These are phyloP conservation scores for Penicillium cinerascens DNA, from an alignment of 495 filamentous ascomycete genomes.

Conservation along the genomic window DNA sequence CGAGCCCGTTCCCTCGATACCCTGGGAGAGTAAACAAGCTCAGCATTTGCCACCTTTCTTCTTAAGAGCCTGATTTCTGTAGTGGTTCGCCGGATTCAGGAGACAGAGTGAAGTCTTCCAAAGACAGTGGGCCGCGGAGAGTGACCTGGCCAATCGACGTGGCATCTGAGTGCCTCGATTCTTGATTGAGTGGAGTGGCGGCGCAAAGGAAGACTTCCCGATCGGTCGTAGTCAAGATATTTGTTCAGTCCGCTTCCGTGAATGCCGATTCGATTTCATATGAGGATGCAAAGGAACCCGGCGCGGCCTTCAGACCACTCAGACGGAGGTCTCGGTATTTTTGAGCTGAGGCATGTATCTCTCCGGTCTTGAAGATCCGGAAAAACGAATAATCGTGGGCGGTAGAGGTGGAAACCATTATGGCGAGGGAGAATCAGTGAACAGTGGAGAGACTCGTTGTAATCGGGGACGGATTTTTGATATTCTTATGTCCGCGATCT, in stretches of 20 bases:
- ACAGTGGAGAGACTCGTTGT: background rate
- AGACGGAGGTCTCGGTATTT: conserved; percentile 30
- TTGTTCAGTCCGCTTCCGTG: conserved; percentile 24
- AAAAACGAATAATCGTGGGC: conserved; percentile 12
- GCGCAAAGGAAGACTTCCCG: conserved; percentile 32
- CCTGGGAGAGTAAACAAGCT: conserved; percentile 30
- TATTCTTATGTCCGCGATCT: background rate
- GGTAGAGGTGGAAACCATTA: no score
- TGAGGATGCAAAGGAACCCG: conserved; percentile 32
- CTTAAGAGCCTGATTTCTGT: conserved; percentile 10
- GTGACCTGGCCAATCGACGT: conserved; percentile 37
- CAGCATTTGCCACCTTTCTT: conserved; percentile 37
- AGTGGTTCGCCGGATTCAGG: conserved; percentile 8
- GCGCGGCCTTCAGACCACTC: conserved; percentile 15
- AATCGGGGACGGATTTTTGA: background rate
- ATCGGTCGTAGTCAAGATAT: conserved; percentile 13
- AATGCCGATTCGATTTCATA: conserved; percentile 30
- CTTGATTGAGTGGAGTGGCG: conserved; percentile 12
- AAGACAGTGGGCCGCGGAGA: conserved; percentile 24
- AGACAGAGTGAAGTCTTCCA: conserved; percentile 18
- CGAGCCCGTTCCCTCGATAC: conserved; percentile 32
- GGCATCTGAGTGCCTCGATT: conserved; percentile 2
- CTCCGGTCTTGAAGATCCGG: conserved; percentile 15
- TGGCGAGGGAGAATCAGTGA: no score
- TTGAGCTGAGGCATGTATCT: conserved; percentile 16